Conservation (phyloP, 176 grass and related monocot genomes). For the Aegilops speltoides region DNA sequence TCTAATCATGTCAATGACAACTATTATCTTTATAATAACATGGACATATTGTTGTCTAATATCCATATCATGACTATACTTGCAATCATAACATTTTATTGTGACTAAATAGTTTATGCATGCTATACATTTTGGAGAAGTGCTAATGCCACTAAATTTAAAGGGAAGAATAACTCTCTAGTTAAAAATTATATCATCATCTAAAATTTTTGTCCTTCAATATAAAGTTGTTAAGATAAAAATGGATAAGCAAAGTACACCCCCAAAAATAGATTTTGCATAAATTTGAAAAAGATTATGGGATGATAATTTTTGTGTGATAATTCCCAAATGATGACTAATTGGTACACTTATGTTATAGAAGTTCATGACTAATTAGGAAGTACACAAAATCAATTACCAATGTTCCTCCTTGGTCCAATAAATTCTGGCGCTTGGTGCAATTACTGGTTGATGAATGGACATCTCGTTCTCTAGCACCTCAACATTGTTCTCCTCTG, state of each 20-base stretch:
- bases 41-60: not conserved
- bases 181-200: not conserved
- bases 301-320: too few relatives aligned
- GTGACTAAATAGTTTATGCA: not conserved
- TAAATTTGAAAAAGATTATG: not conserved
- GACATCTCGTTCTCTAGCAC: not conserved
- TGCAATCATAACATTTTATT: not conserved
- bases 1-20: not conserved
- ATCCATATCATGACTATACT: not conserved
- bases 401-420: constrained; percentile 28
- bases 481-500: not conserved
- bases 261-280: too few relatives aligned
- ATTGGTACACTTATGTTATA: not conserved
- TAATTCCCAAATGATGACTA: not conserved
- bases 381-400: not conserved
- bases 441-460: too few relatives aligned
- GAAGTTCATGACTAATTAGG: not conserved
- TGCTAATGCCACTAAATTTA: not conserved
- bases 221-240: not conserved
- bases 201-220: not conserved
- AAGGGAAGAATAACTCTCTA: not conserved
- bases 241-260: not conserved
- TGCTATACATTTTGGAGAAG: not conserved
- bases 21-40: not conserved
- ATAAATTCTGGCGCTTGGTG: not conserved